Percentiles rank a stretch among this genome's conserved stretches.
These are phyloP conservation scores for Ganoderma lucidum DNA, from an alignment of 1,284 basidiomycete genomes.

Conservation along the genomic window DNA sequence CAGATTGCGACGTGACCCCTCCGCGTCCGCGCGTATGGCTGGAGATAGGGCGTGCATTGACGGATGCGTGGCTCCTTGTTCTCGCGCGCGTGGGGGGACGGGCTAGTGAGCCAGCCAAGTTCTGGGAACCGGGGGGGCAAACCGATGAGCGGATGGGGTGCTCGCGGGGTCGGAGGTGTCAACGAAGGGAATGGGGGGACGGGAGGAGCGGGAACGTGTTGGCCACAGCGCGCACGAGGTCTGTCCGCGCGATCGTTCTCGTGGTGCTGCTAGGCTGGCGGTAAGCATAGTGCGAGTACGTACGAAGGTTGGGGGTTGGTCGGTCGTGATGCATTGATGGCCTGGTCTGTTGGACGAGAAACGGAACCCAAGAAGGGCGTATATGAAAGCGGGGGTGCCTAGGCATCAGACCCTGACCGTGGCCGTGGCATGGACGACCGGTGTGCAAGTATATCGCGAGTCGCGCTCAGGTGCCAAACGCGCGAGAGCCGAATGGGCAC, in stretches of 20 bases:
- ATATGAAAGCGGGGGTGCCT: slow-evolving; percentile 9
- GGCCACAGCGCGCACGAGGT: slow-evolving; percentile 1
- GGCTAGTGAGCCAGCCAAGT: background rate
- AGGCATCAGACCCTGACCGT: background rate
- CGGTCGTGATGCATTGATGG: background rate
- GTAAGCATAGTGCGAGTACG: background rate
- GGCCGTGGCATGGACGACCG: background rate
- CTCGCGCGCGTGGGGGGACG: background rate
- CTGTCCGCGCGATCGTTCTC: background rate
- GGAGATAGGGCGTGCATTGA: background rate
- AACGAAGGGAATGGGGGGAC: background rate
- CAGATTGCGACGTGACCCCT: slow-evolving; percentile 10
- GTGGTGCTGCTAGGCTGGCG: background rate
- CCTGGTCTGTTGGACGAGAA: slow-evolving; percentile 2
- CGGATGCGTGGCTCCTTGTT: background rate
- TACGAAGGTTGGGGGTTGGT: background rate
- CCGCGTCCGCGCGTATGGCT: background rate
- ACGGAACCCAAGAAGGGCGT: background rate
- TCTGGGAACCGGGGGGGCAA: background rate
- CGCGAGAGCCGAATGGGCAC: background rate
- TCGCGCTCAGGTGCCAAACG: background rate
- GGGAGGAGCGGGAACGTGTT: slow-evolving; percentile 3
- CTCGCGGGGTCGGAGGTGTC: background rate
- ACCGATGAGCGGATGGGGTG: background rate
- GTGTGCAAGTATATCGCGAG: background rate